Percentiles rank a stretch among this genome's conserved stretches.
Conservation (phyloP, 2,329 filamentous ascomycete species). For the Epichloe hybrida region DNA sequence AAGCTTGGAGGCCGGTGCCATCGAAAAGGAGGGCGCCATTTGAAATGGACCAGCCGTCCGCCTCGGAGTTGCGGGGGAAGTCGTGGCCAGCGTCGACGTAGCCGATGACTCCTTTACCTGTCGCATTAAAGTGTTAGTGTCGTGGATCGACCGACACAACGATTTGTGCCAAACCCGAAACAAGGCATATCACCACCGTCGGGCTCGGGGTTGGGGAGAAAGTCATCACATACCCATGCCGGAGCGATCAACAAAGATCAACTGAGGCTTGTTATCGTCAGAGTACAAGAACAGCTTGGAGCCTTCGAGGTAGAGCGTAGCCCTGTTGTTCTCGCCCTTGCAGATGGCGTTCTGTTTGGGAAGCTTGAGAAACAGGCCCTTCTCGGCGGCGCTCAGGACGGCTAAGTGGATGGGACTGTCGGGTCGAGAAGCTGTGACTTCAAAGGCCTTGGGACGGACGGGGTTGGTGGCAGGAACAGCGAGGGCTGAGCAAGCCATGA, state of each 20-base stretch:
- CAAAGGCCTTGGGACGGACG: constrained; percentile 25
- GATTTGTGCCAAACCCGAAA: too few relatives aligned
- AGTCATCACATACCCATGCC: constrained; percentile 36
- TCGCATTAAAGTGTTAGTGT: constrained; percentile 2
- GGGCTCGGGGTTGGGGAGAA: too few relatives aligned
- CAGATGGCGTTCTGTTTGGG: constrained; percentile 35
- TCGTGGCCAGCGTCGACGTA: constrained; percentile 34
- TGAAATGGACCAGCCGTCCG: constrained; percentile 31
- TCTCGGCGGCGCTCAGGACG: constrained; percentile 28
- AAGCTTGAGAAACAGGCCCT: constrained; percentile 30
- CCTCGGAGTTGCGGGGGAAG: constrained; percentile 30
- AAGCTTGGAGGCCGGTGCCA: constrained; percentile 34
- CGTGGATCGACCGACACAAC: neutral
- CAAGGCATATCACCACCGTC: too few relatives aligned
- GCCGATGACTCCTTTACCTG: constrained; percentile 38
- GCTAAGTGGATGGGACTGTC: constrained; percentile 34
- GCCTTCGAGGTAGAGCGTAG: constrained; percentile 36
- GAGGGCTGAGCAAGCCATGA: constrained; percentile 15
- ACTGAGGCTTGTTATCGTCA: constrained; percentile 27
- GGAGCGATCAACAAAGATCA: constrained; percentile 39
- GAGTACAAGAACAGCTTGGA: constrained; percentile 34
- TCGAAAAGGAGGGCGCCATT: constrained; percentile 32
- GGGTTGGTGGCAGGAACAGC: constrained; percentile 11
- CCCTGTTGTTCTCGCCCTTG: constrained; percentile 26
- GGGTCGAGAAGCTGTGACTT: constrained; percentile 35